These are phyloP conservation scores for Aspergillus cristatus DNA, from an alignment of 495 filamentous ascomycete species.

Conservation along the genomic window DNA sequence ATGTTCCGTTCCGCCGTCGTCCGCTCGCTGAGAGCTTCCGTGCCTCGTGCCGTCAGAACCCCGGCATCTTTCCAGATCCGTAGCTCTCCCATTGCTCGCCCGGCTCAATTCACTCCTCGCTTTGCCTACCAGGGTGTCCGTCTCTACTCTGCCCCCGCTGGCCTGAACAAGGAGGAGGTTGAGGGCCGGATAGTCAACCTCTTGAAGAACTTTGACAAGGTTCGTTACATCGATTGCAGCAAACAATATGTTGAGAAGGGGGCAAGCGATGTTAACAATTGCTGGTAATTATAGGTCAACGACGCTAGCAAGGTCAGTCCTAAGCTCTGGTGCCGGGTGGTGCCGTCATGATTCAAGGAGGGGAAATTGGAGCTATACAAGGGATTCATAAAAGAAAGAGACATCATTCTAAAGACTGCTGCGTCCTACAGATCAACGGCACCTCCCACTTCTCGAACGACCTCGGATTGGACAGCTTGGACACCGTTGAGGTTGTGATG, in stretches of 20 bases:
- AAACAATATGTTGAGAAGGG: background rate
- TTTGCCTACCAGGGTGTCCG: conserved; percentile 53
- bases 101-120: conserved; percentile 38
- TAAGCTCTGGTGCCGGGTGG: conserved; percentile 3
- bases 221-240: no score
- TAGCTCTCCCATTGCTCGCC: conserved; percentile 44
- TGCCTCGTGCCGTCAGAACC: conserved; percentile 47
- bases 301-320: conserved; percentile 63
- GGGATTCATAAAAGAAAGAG: conserved; percentile 4
- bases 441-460: conserved; percentile 90
- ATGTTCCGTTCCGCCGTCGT: conserved; percentile 86
- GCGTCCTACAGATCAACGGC: conserved; percentile 55
- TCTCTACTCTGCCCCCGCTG: conserved; percentile 76
- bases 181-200: conserved; percentile 89
- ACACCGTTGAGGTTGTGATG: conserved; percentile 99
- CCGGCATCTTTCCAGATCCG: conserved; percentile 46
- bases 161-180: conserved; percentile 71
- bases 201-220: conserved; percentile 95
- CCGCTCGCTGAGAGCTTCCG: conserved; percentile 51
- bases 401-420: conserved; percentile 5
- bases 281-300: conserved; percentile 46
- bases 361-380: conserved; percentile 4
- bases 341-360: background rate
- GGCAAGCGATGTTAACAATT: conserved; percentile 3
- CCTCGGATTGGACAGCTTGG: conserved; percentile 89